Conservation (phyloP, 2,329 filamentous ascomycete genomes). For the Fusarium proliferatum region DNA sequence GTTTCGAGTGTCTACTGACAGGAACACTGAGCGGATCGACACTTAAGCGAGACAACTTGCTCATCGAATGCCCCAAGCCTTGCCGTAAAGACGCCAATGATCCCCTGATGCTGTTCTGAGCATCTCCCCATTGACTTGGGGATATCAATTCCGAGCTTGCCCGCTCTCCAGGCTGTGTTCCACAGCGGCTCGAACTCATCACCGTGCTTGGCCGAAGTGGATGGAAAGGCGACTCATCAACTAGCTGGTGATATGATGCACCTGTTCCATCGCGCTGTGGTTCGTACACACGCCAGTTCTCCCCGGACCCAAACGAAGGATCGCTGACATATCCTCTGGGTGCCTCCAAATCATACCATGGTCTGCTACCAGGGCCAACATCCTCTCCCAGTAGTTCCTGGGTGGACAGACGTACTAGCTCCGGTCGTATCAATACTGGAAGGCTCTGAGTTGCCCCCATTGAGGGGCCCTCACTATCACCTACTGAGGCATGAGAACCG, state of each 20-base stretch:
- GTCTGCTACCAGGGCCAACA: conserved; percentile 14
- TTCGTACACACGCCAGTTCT: conserved; percentile 52
- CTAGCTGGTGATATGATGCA: conserved; percentile 50
- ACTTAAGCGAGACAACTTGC: conserved; percentile 22
- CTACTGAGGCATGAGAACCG: not conserved
- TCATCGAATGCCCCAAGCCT: conserved; percentile 19
- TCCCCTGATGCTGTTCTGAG: conserved; percentile 33
- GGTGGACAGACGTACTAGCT: conserved; percentile 39
- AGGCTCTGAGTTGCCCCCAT: conserved; percentile 42
- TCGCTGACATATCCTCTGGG: conserved; percentile 43
- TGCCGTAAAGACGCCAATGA: conserved; percentile 35
- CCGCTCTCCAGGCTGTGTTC: conserved; percentile 37
- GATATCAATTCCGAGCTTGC: conserved; percentile 37
- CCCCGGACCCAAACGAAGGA: conserved; percentile 50
- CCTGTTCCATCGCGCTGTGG: conserved; percentile 44
- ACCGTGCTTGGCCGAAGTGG: conserved; percentile 49
- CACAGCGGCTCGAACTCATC: conserved; percentile 31
- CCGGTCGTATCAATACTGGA: conserved; percentile 41
- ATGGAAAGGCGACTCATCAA: conserved; percentile 52
- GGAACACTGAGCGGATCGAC: conserved; percentile 23
- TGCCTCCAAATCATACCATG: conserved; percentile 44
- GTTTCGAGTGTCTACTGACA: conserved; percentile 22
- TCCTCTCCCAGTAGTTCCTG: conserved; percentile 34
- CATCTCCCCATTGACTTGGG: conserved; percentile 44
- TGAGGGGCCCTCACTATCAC: not conserved